These are phyloP conservation scores for Naganishia antarctica DNA, from an alignment of 768 basidiomycete genomes.

Conservation along the genomic window DNA sequence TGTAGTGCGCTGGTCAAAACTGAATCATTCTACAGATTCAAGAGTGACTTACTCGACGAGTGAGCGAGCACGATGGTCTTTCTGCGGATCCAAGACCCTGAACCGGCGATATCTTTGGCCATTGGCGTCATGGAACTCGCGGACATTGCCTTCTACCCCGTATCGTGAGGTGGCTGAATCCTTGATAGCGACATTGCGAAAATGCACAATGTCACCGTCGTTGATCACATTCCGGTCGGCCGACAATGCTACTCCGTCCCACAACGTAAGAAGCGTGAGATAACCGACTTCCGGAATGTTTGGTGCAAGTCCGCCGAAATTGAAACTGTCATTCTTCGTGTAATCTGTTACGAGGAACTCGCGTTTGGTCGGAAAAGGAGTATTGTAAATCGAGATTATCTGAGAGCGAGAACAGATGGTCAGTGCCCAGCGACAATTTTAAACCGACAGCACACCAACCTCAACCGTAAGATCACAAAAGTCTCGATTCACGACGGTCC, in stretches of 20 bases:
- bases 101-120: not conserved
- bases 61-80: not conserved
- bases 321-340: constrained; percentile 14
- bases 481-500: not conserved
- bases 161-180: not conserved
- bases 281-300: constrained; percentile 12
- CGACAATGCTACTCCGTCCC: constrained; percentile 6
- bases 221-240: constrained; percentile 16
- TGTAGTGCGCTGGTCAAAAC: too few relatives aligned
- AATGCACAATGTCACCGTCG: constrained; percentile 10
- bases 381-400: not conserved
- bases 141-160: constrained; percentile 12
- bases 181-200: constrained; percentile 11
- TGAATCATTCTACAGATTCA: not conserved
- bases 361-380: not conserved
- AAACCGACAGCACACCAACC: not conserved
- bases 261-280: constrained; percentile 5
- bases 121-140: not conserved
- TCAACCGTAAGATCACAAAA: constrained; percentile 9
- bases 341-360: constrained; percentile 17
- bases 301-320: not conserved
- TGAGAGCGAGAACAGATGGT: not conserved
- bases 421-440: not conserved
- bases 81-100: not conserved
- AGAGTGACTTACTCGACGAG: not conserved